These are phyloP conservation scores for Leccinum obscurum DNA, from an alignment of 768 basidiomycete genomes.

Conservation along the genomic window DNA sequence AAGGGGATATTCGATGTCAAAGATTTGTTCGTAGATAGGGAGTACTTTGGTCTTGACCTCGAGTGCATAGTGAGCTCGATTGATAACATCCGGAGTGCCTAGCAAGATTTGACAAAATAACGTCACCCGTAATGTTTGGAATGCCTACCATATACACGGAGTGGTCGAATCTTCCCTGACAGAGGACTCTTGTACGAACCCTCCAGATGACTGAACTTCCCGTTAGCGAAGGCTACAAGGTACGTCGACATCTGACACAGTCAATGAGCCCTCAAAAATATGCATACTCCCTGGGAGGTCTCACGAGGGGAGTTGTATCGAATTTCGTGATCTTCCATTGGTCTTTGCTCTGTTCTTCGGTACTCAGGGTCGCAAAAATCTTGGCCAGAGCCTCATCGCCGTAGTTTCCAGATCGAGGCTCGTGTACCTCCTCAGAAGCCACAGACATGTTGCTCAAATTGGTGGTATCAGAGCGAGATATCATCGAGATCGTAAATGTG, in stretches of 20 bases:
- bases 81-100: slow-evolving; percentile 82
- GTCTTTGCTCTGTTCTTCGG: slow-evolving; percentile 34
- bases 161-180: slow-evolving; percentile 75
- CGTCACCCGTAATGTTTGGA: not conserved
- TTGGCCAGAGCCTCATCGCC: slow-evolving; percentile 37
- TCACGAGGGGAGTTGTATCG: slow-evolving; percentile 69
- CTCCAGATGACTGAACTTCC: slow-evolving; percentile 71
- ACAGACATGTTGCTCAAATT: slow-evolving; percentile 88
- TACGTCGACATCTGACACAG: slow-evolving; percentile 72
- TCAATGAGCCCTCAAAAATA: not conserved
- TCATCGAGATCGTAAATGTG: slow-evolving; percentile 72
- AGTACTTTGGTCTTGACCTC: slow-evolving; percentile 82
- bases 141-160: slow-evolving; percentile 78
- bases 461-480: slow-evolving; percentile 74
- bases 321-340: slow-evolving; percentile 85
- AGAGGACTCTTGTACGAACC: slow-evolving; percentile 76
- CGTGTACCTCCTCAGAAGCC: slow-evolving; percentile 53
- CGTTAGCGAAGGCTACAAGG: slow-evolving; percentile 86
- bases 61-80: slow-evolving; percentile 83
- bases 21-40: slow-evolving; percentile 90
- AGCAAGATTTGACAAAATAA: slow-evolving; percentile 8
- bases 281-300: slow-evolving; percentile 4
- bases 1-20: slow-evolving; percentile 89
- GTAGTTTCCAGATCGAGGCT: slow-evolving; percentile 33
- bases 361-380: slow-evolving; percentile 42